Base-by-base conservation (phyloP, 1,284 basidiomycete genomes). In the Pyrrhoderma noxium region DNA sequence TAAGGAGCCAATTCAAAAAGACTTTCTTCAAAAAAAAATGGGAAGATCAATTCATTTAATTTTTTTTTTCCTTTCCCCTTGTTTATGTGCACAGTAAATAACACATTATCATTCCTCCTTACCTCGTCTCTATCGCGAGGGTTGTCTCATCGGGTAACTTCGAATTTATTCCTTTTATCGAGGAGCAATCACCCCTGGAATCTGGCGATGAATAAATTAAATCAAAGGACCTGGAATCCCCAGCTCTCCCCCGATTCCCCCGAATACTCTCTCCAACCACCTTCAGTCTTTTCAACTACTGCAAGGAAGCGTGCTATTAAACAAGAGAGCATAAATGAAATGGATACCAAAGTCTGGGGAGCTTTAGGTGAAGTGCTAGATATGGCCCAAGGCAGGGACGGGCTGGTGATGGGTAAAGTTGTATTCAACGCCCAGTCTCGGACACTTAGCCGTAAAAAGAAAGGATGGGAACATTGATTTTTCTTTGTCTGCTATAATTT, bases 51-150 rank as follows among this genome's bases (percentile, higher is more conserved):
- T 31, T 5, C 11, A 5, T 11, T 31, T 31, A 31, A 31, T 5
- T 31, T 5, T 11, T 31, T 5, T 5, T 31, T 31, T 31, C 5
- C 27, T 31, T 31, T 11, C 11, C 27, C 11, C 27, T 31, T 31
- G 41, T 21, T 22, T 54, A 51, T 34, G 45, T 57, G 22, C 51
- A 13, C 3, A 81, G 83, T 79, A 64, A 80, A 84, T 58, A 71
- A 71, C 53, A 81, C 80, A 0, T 67, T 85, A 39, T 63, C 68
- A 40, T 57, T 85, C 8, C 60, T 84, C 36, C 72, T 76, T 60
- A 75, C 69, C 35, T 80, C 83, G 11, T 72, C 75, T 1, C 66
- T 68, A 45, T 73, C 75, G 39, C 75, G 80, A 16, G 84, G 83
- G 18, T 63, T 82, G n/a, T 63, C 82, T n/a, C 79, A 84, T 59